A percentile compares a stretch with the other conserved stretches of the same genome.
phyloP scores from a whole-genome alignment of 2,329 filamentous ascomycete species.

The Thielaviopsis musarum region DNA sequence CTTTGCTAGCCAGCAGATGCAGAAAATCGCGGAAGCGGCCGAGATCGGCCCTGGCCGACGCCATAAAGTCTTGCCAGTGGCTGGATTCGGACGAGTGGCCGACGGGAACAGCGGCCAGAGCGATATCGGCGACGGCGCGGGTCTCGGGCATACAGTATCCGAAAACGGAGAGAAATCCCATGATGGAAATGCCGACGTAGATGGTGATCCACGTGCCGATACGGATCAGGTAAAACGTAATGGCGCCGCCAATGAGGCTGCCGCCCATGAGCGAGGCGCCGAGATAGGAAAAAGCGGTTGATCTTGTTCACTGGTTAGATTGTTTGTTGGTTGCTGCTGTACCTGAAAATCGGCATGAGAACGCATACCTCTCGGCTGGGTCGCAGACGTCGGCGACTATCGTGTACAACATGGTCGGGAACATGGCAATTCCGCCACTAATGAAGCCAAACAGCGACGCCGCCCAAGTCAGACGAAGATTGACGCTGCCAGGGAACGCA shows the following conservation, averaged over 20 bases:
- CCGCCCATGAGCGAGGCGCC: conserved; percentile 12
- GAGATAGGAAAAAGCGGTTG: conserved; percentile 14
- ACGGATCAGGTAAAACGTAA: conserved; percentile 13
- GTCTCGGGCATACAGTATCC: conserved; percentile 13
- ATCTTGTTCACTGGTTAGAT: conserved; percentile 9
- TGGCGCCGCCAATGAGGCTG: conserved; percentile 12
- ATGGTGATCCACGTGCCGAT: conserved; percentile 12
- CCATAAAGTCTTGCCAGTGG: conserved; percentile 9
- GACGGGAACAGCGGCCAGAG: neutral
- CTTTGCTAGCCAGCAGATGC: conserved; percentile 4
- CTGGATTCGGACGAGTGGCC: neutral
- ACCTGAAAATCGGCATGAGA: too few species aligned
- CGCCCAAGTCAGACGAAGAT: conserved; percentile 13
- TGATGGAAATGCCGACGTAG: conserved; percentile 9
- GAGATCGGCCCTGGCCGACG: conserved; percentile 2
- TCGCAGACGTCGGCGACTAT: conserved; percentile 13
- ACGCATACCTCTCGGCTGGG: conserved; percentile 7
- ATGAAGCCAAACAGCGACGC: conserved; percentile 12
- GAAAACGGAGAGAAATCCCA: conserved; percentile 5
- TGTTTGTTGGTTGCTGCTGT: conserved; percentile 1
- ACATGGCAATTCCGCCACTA: conserved; percentile 14
- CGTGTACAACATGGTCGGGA: conserved; percentile 14
- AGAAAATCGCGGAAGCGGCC: conserved; percentile 5
- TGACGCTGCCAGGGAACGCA: conserved; percentile 11
- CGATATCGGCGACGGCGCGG: conserved; percentile 1